Base-by-base conservation (phyloP, 768 basidiomycete species). In the Pulveroboletus sp. region DNA sequence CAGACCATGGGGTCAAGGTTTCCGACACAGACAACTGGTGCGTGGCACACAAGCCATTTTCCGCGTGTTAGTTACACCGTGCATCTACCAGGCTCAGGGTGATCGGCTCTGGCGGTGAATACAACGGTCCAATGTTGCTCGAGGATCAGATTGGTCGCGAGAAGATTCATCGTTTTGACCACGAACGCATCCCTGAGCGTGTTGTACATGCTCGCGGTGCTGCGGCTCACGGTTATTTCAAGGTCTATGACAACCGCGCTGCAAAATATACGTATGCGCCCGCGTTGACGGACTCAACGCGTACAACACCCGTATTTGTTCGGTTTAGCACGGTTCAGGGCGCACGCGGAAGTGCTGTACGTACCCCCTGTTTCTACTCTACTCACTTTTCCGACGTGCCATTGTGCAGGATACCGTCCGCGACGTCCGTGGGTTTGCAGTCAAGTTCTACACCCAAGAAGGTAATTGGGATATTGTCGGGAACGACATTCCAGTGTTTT, bases 301-400 rank as follows among this genome's bases (percentile, higher is more conserved):
- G 85, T 38, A 78, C 75, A 0, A 95, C 90, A 0, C 84, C 91
- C 1, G 77, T 81, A 6, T 94, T 93, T 60, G 75, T 87, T 23
- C 82, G 94, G 31, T 94, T 94, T 73, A 86, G 83, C 48, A 94
- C 92, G 0, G 93, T 94, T 0, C 81, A 84, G 53, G 90, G 91
- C 1, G 78, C 84, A 1, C 75, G 79, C 46, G 93, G 90, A n/a
- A 87, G 84, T 52, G 87, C 92, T 3, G 90, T 91, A 58, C 55
- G 80, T 68, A 45, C 9, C 24, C 14, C 27, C 44, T 17, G 3
- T 40, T 1, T 35, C 25, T 40, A 14, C 24, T 43, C 19, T 43
- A 21, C 43, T 29, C 20, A 7, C 10, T 13, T 23, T 57, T 16
- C 20, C n/a, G 27, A 21, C 12, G 23, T 43, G 7, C 13, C 35